A percentile compares a stretch with the other conserved stretches of the same genome.
Conservation (phyloP, 768 basidiomycete genomes). For the Trametes punicea region DNA sequence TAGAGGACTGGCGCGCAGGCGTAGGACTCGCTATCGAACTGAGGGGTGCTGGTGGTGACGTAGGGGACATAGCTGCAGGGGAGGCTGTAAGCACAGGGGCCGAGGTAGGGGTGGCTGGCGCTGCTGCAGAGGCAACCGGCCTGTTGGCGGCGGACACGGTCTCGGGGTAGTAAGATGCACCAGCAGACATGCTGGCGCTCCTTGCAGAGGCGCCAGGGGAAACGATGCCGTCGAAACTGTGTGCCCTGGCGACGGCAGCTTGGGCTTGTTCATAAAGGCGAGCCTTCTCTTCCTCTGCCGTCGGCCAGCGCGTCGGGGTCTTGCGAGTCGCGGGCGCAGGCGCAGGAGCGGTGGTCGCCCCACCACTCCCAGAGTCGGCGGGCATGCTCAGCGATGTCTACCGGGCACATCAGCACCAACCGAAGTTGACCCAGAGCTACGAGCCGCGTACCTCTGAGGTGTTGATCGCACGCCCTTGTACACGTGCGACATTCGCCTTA, state of each 20-base stretch:
- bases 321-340: conserved; percentile 13
- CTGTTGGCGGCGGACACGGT: conserved; percentile 41
- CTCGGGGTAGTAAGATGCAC: conserved; percentile 42
- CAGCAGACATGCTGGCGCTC: conserved; percentile 34
- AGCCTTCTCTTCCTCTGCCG: conserved; percentile 75
- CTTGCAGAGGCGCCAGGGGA: conserved; percentile 8
- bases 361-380: neutral
- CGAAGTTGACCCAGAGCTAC: neutral
- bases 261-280: conserved; percentile 68
- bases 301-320: conserved; percentile 44
- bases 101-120: neutral
- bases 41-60: conserved; percentile 24
- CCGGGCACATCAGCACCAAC: neutral
- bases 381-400: neutral
- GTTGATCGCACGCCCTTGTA: conserved; percentile 34
- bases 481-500: conserved; percentile 36
- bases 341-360: neutral
- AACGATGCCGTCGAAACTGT: conserved; percentile 37
- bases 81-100: too few relatives aligned
- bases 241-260: conserved; percentile 58
- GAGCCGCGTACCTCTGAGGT: conserved; percentile 23
- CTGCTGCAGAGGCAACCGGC: conserved; percentile 8
- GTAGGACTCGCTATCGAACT: neutral
- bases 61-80: neutral
- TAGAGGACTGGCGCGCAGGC: conserved; percentile 8